phyloP scores from a whole-genome alignment of 164 flowering plant species.

The Nelumbo lutea region DNA sequence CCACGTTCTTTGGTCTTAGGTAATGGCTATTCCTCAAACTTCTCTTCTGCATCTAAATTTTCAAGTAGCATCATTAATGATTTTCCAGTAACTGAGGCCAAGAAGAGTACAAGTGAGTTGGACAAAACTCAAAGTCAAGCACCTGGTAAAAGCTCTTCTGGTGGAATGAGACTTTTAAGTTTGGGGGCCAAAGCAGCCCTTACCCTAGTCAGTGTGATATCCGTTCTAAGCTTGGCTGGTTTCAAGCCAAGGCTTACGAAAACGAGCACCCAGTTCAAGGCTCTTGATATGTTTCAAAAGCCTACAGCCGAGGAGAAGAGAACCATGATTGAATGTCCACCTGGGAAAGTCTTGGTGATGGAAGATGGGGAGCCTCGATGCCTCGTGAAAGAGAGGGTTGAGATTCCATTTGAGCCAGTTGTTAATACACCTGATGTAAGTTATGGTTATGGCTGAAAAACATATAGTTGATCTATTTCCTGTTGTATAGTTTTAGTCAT shows the following conservation, averaged over 20 bases:
- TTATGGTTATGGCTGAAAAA: constrained; percentile 71
- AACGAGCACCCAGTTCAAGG: constrained; percentile 28
- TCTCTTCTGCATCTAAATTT: constrained; percentile 21
- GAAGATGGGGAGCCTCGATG: constrained; percentile 74
- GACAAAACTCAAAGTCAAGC: constrained; percentile 17
- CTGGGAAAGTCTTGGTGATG: constrained; percentile 69
- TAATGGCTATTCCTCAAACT: constrained; percentile 35
- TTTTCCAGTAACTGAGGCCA: constrained; percentile 23
- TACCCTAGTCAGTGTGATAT: constrained; percentile 60
- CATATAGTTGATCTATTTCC: neutral
- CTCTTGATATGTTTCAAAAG: constrained; percentile 28
- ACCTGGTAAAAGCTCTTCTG: constrained; percentile 20
- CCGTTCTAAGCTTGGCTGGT: constrained; percentile 59
- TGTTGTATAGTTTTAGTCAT: neutral
- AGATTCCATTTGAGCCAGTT: constrained; percentile 66
- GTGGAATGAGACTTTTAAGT: constrained; percentile 32
- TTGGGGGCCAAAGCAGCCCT: constrained; percentile 53
- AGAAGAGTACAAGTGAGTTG: constrained; percentile 13
- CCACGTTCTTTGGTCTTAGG: constrained; percentile 39
- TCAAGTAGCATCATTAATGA: constrained; percentile 10
- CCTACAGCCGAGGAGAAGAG: constrained; percentile 25
- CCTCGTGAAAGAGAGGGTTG: constrained; percentile 88
- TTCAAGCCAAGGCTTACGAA: constrained; percentile 46
- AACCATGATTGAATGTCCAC: constrained; percentile 48
- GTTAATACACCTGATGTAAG: constrained; percentile 59